Evolutionary conservation across 352 stramenopile species (phyloP).

Genomic region (Globisporangium orthogonon): DNA sequence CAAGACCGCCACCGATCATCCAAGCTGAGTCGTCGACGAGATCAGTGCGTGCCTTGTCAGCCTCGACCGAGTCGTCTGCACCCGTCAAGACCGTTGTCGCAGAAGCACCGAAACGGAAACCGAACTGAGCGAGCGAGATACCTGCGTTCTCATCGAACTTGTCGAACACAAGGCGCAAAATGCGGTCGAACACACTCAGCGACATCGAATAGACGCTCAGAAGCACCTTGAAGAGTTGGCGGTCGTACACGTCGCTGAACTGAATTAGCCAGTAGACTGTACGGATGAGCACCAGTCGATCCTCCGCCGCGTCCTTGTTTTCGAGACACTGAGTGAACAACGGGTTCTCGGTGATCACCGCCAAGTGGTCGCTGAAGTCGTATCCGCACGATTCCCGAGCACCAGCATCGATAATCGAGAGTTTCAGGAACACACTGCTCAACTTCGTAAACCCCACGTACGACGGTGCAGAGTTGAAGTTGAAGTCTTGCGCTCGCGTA

Average conservation of each 20-base stretch:
- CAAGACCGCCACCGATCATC: slow-evolving; percentile 59
- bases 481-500: slow-evolving; percentile 13
- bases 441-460: slow-evolving; percentile 32
- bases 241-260: slow-evolving; percentile 33
- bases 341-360: slow-evolving; percentile 19
- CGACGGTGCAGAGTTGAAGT: slow-evolving; percentile 9
- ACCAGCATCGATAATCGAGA: slow-evolving; percentile 15
- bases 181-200: slow-evolving; percentile 46
- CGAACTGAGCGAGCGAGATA: slow-evolving; percentile 36
- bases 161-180: slow-evolving; percentile 47
- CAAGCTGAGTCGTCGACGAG: slow-evolving; percentile 62
- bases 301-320: slow-evolving; percentile 3
- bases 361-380: slow-evolving; percentile 32
- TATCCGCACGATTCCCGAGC: slow-evolving; percentile 12
- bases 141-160: slow-evolving; percentile 37
- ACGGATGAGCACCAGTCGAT: slow-evolving; percentile 27
- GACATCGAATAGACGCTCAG: slow-evolving; percentile 68
- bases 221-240: slow-evolving; percentile 48
- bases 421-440: slow-evolving; percentile 24
- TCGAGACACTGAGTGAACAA: slow-evolving; percentile 25
- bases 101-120: slow-evolving; percentile 68
- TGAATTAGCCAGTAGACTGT: slow-evolving; percentile 37
- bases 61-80: slow-evolving; percentile 9
- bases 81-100: slow-evolving; percentile 21
- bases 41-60: slow-evolving; percentile 20